Evolutionary conservation across 164 flowering plant species (phyloP), one percentile per base, ranked within the genome.

Genomic region (Stephania yunnanensis): DNA sequence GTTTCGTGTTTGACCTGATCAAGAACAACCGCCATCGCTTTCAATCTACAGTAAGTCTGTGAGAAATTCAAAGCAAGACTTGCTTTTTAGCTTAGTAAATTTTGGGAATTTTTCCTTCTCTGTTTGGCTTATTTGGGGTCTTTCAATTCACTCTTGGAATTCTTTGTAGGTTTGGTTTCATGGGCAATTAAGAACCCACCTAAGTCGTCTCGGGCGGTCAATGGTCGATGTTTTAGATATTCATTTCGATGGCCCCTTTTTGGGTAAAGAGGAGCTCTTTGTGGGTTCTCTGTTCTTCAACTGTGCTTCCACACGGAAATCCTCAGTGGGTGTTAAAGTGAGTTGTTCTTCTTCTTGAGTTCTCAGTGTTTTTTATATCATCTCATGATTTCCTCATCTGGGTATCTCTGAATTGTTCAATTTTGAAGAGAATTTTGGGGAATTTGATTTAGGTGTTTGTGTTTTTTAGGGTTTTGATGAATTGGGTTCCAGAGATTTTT

Each of bases 401-500:
- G 68, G 74, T 58, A 31, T 58, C 68, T 31, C 67, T 58, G 20
- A 58, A 31, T 36, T 58, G 22, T 31, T 29, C 15, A 48, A 9
- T 74, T 67, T 77, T 74, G 66, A 74, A 71, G 15, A 44, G 22
- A 48, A 63, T 46, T 36, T 48, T 30, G 36, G 45, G 71, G 77
- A 71, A 72, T 48, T 50, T 71, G 48, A 68, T 6, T 66, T 67
- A n/a, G 67, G 66, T 69, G 17, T 7, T 48, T 15, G n/a, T 53
- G 63, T 42, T 53, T 52, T 71, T 52, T 15, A 20, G 63, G 15
- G 25, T 50, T 50, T 71, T 13, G 12, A 30, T 15, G 44, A 31
- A 19, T 44, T 70, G 20, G 3, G 52, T 45, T 69, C 3, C 55
- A 9, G 55, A 48, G 53, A 48, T 20, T 70, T 25, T 25, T 25